phyloP scores from a whole-genome alignment of 441 rosid species.

The Omphalea diandra region DNA sequence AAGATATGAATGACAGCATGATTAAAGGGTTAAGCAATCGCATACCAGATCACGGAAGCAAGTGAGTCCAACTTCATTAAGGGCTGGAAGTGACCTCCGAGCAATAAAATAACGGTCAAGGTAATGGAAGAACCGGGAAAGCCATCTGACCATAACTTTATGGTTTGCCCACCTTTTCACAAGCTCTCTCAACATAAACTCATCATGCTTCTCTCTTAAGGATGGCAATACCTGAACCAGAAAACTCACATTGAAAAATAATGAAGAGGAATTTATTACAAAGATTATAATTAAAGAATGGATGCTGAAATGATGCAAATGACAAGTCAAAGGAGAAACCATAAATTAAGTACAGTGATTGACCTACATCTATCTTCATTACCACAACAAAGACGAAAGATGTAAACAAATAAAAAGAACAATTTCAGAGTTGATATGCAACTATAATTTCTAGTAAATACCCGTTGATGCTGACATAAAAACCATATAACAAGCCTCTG shows the following conservation, averaged over 20 bases:
- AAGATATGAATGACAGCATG: not conserved
- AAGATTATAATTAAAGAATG: slow-evolving; percentile 10
- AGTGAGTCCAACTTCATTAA: slow-evolving; percentile 85
- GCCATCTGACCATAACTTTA: slow-evolving; percentile 93
- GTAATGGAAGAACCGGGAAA: slow-evolving; percentile 87
- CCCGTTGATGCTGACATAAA: not conserved
- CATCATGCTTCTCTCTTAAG: slow-evolving; percentile 88
- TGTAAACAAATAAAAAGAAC: no score
- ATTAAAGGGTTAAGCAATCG: not conserved
- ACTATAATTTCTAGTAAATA: no score
- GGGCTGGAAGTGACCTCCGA: slow-evolving; percentile 78
- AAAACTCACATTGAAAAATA: slow-evolving; percentile 10
- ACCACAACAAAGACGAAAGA: not conserved
- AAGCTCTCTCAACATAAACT: slow-evolving; percentile 88
- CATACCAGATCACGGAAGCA: slow-evolving; percentile 86
- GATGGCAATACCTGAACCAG: slow-evolving; percentile 72
- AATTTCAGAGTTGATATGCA: no score
- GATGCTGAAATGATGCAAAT: not conserved
- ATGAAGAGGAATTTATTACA: not conserved
- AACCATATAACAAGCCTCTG: not conserved
- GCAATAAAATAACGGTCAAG: slow-evolving; percentile 90
- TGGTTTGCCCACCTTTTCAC: slow-evolving; percentile 93
- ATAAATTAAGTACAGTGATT: not conserved
- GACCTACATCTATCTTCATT: not conserved
- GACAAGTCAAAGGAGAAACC: not conserved